These are phyloP conservation scores for Puccinellia tenuiflora DNA, from an alignment of 176 grass and related monocot genomes.

Conservation along the genomic window DNA sequence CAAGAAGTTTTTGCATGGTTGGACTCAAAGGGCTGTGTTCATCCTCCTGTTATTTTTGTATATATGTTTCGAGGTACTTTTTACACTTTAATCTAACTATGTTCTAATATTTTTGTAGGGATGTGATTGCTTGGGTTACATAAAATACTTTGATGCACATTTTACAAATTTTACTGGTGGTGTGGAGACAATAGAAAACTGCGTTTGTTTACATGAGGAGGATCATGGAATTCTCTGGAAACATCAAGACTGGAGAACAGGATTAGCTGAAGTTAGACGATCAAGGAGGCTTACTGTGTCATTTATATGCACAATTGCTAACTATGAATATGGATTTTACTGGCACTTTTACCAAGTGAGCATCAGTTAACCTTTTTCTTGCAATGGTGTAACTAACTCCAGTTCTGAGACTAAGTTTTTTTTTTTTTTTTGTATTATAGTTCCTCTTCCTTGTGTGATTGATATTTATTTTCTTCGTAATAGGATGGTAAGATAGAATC, in stretches of 20 bases:
- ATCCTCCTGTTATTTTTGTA: background rate
- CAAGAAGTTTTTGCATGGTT: background rate
- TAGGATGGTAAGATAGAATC: conserved; percentile 99
- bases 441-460: background rate
- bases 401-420: background rate
- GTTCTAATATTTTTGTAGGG: conserved; percentile 40
- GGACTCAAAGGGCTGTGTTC: background rate
- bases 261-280: conserved; percentile 93
- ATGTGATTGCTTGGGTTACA: conserved; percentile 95
- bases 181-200: conserved; percentile 97
- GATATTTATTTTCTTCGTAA: background rate
- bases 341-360: conserved; percentile 87
- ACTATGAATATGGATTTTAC: conserved; percentile 98
- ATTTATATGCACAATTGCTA: conserved; percentile 98
- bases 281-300: conserved; percentile 96
- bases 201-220: conserved; percentile 98
- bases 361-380: background rate
- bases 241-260: conserved; percentile 99
- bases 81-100: background rate
- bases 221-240: conserved; percentile 99
- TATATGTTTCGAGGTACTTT: background rate
- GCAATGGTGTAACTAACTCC: background rate
- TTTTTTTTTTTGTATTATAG: background rate
- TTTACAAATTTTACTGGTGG: conserved; percentile 96
- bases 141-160: conserved; percentile 99